Evolutionary conservation across 2,329 filamentous ascomycete species (phyloP).

Genomic region (Hirsutella minnesotensis): DNA sequence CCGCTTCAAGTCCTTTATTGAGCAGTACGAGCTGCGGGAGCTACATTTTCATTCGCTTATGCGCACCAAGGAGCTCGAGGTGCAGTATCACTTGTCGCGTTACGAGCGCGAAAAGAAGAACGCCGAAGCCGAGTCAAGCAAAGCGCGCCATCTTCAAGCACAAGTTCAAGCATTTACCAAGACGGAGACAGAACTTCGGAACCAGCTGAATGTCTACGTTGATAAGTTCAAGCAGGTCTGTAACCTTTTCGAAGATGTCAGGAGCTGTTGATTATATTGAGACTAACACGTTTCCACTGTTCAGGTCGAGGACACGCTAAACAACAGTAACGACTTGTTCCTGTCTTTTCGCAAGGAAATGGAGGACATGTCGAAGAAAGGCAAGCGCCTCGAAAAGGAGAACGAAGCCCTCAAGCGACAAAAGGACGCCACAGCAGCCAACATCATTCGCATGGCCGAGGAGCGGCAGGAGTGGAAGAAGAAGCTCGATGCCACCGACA

Average conservation of each 20-base stretch:
- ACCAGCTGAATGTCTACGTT: constrained; percentile 94
- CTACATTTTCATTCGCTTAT: constrained; percentile 86
- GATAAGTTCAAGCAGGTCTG: constrained; percentile 99
- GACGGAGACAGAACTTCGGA: constrained; percentile 85
- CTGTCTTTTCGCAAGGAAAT: constrained; percentile 96
- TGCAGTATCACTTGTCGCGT: constrained; percentile 80
- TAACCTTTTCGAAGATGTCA: constrained; percentile 3
- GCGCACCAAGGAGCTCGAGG: constrained; percentile 89
- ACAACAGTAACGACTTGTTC: constrained; percentile 96
- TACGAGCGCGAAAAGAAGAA: constrained; percentile 84
- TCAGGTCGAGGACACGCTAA: constrained; percentile 94
- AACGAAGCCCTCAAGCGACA: constrained; percentile 85
- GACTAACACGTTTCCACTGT: neutral
- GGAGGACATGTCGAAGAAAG: constrained; percentile 99
- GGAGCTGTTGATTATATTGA: neutral
- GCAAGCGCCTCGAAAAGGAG: constrained; percentile 91
- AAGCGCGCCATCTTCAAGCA: constrained; percentile 73
- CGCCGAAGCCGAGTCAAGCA: constrained; percentile 68
- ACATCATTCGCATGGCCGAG: constrained; percentile 95
- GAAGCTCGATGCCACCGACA: constrained; percentile 40
- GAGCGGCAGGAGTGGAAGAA: constrained; percentile 77
- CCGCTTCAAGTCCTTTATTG: constrained; percentile 87
- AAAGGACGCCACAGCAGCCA: constrained; percentile 85
- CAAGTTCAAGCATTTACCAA: constrained; percentile 95
- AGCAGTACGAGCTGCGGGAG: constrained; percentile 93